These are phyloP conservation scores for Colletotrichum falcatum DNA, from an alignment of 2,329 filamentous ascomycete species.

Conservation along the genomic window DNA sequence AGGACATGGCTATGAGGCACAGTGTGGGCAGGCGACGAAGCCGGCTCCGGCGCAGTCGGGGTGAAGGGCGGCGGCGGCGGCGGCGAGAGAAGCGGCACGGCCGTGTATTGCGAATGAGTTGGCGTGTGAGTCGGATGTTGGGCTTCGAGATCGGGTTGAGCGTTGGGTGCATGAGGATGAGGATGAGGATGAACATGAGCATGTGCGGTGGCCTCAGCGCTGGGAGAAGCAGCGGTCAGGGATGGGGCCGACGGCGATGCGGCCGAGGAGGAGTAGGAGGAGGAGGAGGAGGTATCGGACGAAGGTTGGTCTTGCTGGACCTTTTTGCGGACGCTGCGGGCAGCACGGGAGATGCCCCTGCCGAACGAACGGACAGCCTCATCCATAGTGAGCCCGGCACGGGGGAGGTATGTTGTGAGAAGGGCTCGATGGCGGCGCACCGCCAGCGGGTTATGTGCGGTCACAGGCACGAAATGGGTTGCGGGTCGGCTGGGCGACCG, in stretches of 20 bases:
- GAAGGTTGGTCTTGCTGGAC: conserved; percentile 28
- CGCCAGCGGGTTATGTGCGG: conserved; percentile 13
- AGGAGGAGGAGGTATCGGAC: conserved; percentile 3
- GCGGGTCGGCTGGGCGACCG: conserved; percentile 26
- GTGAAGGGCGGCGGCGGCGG: conserved; percentile 32
- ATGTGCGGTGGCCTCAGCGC: conserved; percentile 31
- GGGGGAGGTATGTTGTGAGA: conserved; percentile 7
- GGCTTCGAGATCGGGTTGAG: conserved; percentile 36
- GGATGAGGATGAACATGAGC: not conserved
- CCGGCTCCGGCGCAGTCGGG: conserved; percentile 18
- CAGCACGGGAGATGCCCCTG: conserved; percentile 35
- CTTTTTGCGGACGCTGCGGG: conserved; percentile 30
- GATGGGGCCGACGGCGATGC: conserved; percentile 33
- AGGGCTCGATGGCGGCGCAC: not conserved
- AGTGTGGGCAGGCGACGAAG: conserved; percentile 20
- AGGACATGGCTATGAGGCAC: conserved; percentile 21
- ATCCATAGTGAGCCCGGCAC: conserved; percentile 34
- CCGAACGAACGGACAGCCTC: conserved; percentile 35
- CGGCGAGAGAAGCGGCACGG: conserved; percentile 32
- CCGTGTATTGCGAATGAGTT: conserved; percentile 21
- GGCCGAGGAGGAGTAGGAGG: not conserved
- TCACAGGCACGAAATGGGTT: not conserved
- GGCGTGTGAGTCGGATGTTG: conserved; percentile 28
- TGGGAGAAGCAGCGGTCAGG: conserved; percentile 32
- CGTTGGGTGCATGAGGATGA: not conserved